These are phyloP conservation scores for Epithemia pelagica DNA, from an alignment of 108 stramenopile genomes.

Conservation along the genomic window DNA sequence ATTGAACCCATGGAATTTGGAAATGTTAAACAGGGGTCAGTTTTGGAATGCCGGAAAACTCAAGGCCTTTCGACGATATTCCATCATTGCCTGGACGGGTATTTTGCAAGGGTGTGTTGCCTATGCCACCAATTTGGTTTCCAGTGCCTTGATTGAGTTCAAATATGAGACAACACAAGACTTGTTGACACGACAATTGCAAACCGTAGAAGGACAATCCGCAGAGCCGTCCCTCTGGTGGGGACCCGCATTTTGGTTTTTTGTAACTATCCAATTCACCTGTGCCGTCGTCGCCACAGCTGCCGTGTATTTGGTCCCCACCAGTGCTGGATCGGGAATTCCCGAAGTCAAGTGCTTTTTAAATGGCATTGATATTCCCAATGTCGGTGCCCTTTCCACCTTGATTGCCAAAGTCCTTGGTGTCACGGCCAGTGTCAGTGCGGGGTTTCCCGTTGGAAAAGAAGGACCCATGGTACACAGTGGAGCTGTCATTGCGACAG, in stretches of 20 bases:
- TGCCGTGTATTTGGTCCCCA: constrained; percentile 28
- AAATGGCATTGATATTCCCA: constrained; percentile 56
- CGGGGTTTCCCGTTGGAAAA: constrained; percentile 62
- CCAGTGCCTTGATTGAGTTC: constrained; percentile 18
- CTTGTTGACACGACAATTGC: constrained; percentile 15
- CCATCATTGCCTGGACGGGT: constrained; percentile 17
- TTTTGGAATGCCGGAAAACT: constrained; percentile 38
- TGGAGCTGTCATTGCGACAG: constrained; percentile 37
- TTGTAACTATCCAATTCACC: constrained; percentile 11
- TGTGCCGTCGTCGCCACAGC: constrained; percentile 22
- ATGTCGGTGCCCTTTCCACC: constrained; percentile 34
- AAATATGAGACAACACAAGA: constrained; percentile 18
- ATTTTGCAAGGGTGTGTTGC: constrained; percentile 30
- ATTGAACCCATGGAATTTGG: not conserved
- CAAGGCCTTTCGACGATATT: constrained; percentile 16
- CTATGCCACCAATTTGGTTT: constrained; percentile 22
- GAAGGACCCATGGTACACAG: constrained; percentile 83
- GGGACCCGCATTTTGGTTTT: constrained; percentile 14
- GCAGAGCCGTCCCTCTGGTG: too few species aligned
- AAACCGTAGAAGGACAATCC: too few species aligned
- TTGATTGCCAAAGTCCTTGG: constrained; percentile 66
- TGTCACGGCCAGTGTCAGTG: constrained; percentile 38
- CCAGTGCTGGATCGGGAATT: constrained; percentile 66
- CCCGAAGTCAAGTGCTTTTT: constrained; percentile 73
- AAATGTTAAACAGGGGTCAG: constrained; percentile 14